Evolutionary conservation across 306 rosid species (phyloP), one percentile per base, ranked within the genome.

Genomic region (Coriaria nepalensis): DNA sequence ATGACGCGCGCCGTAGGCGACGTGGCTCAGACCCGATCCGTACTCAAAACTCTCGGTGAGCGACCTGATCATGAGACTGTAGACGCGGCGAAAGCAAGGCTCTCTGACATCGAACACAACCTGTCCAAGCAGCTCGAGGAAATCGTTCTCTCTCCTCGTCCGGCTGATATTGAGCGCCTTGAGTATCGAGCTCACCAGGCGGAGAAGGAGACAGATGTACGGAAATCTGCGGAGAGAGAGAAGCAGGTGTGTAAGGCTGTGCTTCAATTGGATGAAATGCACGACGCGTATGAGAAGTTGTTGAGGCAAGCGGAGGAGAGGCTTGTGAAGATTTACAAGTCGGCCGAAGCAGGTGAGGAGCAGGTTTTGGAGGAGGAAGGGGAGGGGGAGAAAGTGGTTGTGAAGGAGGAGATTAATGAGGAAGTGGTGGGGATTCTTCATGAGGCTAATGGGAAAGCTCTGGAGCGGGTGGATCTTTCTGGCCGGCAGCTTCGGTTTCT

Each of bases 21-120:
- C 33, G 98, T 90, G 40, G 47, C 92, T 13, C 87, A 85, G 73
- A 63, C 95, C 58, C 87, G 98, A 50, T 68, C 80, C 7, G 73
- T 85, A 5, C 92, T 90, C 29, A 62, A 52, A 5, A 60, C 75
- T 6, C 72, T 90, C 8, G 98, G 98, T 37, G 72, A 75, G 32
- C 64, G 94, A 6, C 94, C 95, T 10, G 84, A 85, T 33, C 98
- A 90, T 50, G 94, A 90, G 64, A 54, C 74, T 34, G 76, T 90
- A 6, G 98, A 90, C 55, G 34, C 53, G 0, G 87, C 94, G 2
- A 71, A 52, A 59, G 76, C 73, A 43, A 75, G 51, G 74, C 65
- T 85, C 0, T 52, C 55, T 0, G 85, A 75, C 3, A 37, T 92
- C 4, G 94, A 85, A 0, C 68, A 85, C 38, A 61, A 29, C 8